Evolutionary conservation across 2,329 filamentous ascomycete species (phyloP).

Genomic region (Fusarium ramigenum): DNA sequence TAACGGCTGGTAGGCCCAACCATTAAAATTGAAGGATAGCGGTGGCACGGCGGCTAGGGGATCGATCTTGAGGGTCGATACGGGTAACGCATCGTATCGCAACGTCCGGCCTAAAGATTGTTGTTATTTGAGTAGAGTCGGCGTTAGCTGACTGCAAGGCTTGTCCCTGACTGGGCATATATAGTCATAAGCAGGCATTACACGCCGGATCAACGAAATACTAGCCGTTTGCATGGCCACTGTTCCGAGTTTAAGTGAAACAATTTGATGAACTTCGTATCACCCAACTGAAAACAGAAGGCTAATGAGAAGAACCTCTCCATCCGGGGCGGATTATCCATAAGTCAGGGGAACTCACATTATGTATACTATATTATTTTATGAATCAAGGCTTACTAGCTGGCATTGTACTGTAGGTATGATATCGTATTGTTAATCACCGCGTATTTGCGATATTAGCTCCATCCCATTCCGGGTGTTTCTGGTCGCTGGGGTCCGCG

Average conservation of each 20-base stretch:
- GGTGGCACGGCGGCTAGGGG: conserved; percentile 38
- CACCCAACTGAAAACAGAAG: background rate
- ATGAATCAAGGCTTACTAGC: conserved; percentile 12
- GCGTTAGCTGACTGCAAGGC: conserved; percentile 33
- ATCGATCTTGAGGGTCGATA: conserved; percentile 35
- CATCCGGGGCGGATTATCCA: background rate
- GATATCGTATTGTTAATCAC: background rate
- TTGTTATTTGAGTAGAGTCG: conserved; percentile 41
- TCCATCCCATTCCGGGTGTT: conserved; percentile 14
- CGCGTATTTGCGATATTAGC: conserved; percentile 10
- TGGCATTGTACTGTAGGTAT: background rate
- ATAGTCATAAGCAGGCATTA: conserved; percentile 35
- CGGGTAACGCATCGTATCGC: conserved; percentile 2
- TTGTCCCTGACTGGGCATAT: conserved; percentile 22
- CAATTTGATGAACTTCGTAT: background rate
- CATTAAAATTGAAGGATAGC: conserved; percentile 41
- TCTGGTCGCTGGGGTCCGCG: conserved; percentile 9
- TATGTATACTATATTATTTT: background rate
- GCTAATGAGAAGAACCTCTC: background rate
- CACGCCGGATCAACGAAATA: conserved; percentile 41
- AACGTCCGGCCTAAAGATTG: conserved; percentile 30
- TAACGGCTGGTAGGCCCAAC: conserved; percentile 40
- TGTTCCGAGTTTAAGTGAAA: conserved; percentile 3
- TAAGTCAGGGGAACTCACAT: background rate
- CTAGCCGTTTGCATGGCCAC: conserved; percentile 39